Evolutionary conservation across 2,329 filamentous ascomycete genomes (phyloP), one percentile per base, ranked within the genome.

Genomic region (Grosmannia clavigera): DNA sequence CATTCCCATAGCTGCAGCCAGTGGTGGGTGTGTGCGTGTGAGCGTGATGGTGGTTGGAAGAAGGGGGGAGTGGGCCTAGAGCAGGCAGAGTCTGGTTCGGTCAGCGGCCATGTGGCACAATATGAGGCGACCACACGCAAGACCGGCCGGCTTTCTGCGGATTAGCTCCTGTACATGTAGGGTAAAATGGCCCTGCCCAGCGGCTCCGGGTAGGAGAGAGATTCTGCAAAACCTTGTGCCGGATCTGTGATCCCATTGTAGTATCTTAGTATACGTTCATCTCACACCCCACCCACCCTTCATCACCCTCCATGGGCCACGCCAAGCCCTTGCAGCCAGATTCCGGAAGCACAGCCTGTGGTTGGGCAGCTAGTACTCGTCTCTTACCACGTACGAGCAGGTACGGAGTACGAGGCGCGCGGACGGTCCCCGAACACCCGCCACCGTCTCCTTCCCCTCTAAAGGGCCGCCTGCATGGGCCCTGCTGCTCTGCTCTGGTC

Each of bases 81-180:
- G 25, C 22, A 46, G 43, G 16, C 43, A 46, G 40, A 46, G 43
- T 46, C 43, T 27, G n/a, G n/a, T 38, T 38, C 22, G 55, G 35
- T 19, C 22, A 46, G 22, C 38, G 55, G 55, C 55, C 55, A 57
- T 57, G 55, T 57, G 55, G 55, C 55, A 57, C 55, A 46, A 43
- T 57, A 57, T 57, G 55, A 57, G 22, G 55, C 55, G 55, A 46
- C 55, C 55, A 57, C 55, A 29, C 55, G 40, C 55, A 52, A 27
- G 50, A 52, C 11, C 50, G 27, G 25, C 50, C 2, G 50, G 25
- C 14, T 12, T n/a, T n/a, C 52, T 12, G 19, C 22, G 9, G 29
- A 9, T 55, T n/a, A 35, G 52, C 27, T 31, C 12, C 52, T 33
- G 19, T n/a, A 27, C 16, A 9, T 46, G 19, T 46, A 46, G 43